phyloP scores from a whole-genome alignment of 768 basidiomycete species.

The Omphalotus guepiniiformis region DNA sequence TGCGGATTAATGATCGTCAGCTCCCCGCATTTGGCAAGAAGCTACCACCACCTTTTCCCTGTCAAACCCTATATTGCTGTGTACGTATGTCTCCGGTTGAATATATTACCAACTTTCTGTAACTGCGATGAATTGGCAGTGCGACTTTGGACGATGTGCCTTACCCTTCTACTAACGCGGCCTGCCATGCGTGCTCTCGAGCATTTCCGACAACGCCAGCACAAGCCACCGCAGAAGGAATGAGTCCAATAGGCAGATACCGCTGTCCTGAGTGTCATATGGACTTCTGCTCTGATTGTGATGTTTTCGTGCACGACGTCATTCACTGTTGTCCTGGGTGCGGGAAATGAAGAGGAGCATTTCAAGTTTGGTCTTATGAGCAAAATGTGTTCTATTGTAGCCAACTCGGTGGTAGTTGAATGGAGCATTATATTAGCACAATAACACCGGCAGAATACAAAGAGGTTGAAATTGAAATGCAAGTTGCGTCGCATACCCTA shows the following conservation, averaged over 20 bases:
- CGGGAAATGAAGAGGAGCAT: slow-evolving; percentile 35
- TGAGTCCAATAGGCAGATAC: slow-evolving; percentile 86
- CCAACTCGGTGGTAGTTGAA: no score
- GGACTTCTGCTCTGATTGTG: slow-evolving; percentile 95
- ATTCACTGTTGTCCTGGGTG: slow-evolving; percentile 93
- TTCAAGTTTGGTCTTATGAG: neutral
- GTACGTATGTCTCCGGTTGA: slow-evolving; percentile 45
- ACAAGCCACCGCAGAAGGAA: slow-evolving; percentile 48
- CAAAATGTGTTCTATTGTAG: no score
- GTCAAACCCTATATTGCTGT: slow-evolving; percentile 81
- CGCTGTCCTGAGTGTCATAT: slow-evolving; percentile 80
- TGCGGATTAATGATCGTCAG: slow-evolving; percentile 98
- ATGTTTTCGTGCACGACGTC: slow-evolving; percentile 93
- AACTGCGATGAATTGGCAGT: slow-evolving; percentile 20
- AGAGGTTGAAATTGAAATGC: no score
- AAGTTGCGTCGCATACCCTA: no score
- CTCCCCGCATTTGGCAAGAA: slow-evolving; percentile 93
- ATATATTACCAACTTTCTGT: slow-evolving; percentile 5
- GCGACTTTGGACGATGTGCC: slow-evolving; percentile 34
- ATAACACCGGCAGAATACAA: no score
- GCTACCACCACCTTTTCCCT: slow-evolving; percentile 94
- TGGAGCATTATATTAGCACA: no score
- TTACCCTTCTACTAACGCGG: slow-evolving; percentile 23
- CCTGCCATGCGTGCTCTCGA: slow-evolving; percentile 79
- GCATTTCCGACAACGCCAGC: slow-evolving; percentile 51